Conservation (phyloP, 495 filamentous ascomycete species). For the Aspergillus ellipticus region DNA sequence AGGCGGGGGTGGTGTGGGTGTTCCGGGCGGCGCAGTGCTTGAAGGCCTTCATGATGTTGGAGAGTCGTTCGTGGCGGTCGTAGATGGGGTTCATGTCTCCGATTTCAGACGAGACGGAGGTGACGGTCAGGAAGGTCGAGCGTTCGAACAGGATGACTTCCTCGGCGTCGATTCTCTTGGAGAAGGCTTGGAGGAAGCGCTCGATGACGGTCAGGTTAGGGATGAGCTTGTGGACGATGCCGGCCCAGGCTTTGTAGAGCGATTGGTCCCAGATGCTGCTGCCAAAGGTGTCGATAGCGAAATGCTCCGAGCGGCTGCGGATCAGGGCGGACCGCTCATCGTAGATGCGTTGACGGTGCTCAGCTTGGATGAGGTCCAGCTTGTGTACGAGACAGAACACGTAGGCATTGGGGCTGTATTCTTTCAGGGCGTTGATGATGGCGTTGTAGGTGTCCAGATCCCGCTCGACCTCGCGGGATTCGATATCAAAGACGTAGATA, state of each 20-base stretch:
- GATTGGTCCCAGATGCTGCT: constrained; percentile 99
- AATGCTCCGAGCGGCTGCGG: constrained; percentile 67
- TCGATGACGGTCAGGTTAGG: constrained; percentile 92
- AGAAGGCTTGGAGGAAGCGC: constrained; percentile 70
- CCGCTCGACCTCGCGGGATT: constrained; percentile 85
- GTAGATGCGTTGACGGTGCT: constrained; percentile 74
- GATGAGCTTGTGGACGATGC: constrained; percentile 92
- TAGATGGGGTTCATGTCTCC: constrained; percentile 79
- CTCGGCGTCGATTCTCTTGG: constrained; percentile 80
- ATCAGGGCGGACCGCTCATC: constrained; percentile 72
- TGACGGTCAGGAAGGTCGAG: constrained; percentile 91
- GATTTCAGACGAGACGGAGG: constrained; percentile 67
- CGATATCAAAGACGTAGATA: constrained; percentile 99
- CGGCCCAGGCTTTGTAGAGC: constrained; percentile 96
- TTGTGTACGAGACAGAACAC: constrained; percentile 96
- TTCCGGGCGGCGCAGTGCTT: constrained; percentile 73
- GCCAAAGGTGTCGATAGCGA: constrained; percentile 69
- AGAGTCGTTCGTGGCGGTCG: constrained; percentile 91
- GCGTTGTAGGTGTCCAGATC: constrained; percentile 85
- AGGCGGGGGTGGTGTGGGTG: constrained; percentile 48
- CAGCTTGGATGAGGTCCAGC: constrained; percentile 90
- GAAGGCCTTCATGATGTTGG: constrained; percentile 95
- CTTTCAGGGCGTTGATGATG: constrained; percentile 78
- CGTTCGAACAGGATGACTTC: constrained; percentile 95
- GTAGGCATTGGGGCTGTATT: constrained; percentile 78